Evolutionary conservation across 148 eudicot species (phyloP).

Genomic region (Dianthus caryophyllus): DNA sequence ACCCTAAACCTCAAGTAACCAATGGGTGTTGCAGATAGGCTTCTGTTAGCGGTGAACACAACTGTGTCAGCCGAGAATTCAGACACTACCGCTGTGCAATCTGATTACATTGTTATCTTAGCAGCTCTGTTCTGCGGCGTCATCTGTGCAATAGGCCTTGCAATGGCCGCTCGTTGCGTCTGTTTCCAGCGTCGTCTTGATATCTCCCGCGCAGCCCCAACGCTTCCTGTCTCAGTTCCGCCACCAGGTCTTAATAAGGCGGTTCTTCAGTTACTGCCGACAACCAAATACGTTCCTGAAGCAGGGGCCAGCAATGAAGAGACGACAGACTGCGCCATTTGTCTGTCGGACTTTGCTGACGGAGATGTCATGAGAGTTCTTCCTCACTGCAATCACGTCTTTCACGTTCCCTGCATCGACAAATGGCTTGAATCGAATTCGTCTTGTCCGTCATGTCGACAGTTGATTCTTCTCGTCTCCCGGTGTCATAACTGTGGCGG

Average conservation of each 20-base stretch:
- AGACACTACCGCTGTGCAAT: constrained; percentile 21
- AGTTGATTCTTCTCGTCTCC: constrained; percentile 37
- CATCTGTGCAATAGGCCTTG: constrained; percentile 54
- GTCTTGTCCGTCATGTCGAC: constrained; percentile 69
- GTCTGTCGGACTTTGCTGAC: constrained; percentile 46
- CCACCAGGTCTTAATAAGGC: constrained; percentile 58
- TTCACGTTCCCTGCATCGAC: constrained; percentile 61
- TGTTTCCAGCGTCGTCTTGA: constrained; percentile 35
- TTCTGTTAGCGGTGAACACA: constrained; percentile 29
- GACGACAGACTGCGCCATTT: constrained; percentile 50
- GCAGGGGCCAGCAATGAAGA: constrained; percentile 20
- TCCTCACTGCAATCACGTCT: constrained; percentile 60
- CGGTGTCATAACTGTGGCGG: constrained; percentile 48
- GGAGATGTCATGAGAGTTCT: constrained; percentile 53
- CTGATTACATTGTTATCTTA: constrained; percentile 49
- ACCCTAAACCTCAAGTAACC: neutral
- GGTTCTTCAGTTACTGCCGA: constrained; percentile 41
- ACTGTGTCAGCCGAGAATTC: constrained; percentile 21
- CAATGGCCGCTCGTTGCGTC: constrained; percentile 45
- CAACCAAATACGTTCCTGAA: constrained; percentile 32
- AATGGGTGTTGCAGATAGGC: constrained; percentile 24
- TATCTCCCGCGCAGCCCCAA: neutral
- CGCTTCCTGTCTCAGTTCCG: constrained; percentile 19
- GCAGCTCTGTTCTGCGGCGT: constrained; percentile 57
- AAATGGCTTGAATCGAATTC: constrained; percentile 59